phyloP scores from a whole-genome alignment of 306 rosid genomes.

The Gleditsia sinensis region DNA sequence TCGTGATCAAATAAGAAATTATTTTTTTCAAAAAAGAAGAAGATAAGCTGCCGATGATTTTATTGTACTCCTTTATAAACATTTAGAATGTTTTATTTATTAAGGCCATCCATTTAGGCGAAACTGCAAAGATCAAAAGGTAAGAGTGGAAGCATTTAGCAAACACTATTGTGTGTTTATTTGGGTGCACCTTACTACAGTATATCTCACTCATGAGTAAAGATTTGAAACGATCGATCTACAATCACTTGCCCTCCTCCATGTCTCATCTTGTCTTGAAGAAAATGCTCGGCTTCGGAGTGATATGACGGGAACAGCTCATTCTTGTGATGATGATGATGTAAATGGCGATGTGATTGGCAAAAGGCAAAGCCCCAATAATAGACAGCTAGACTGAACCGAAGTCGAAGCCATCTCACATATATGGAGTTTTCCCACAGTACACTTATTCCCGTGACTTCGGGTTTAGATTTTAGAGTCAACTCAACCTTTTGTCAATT shows the following conservation, averaged over 20 bases:
- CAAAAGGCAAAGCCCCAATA: slow-evolving; percentile 41
- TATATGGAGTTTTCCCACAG: neutral
- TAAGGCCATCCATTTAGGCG: too few species aligned
- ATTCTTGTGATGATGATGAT: slow-evolving; percentile 57
- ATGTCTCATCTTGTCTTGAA: neutral
- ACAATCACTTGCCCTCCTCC: too few species aligned
- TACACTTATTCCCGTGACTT: neutral
- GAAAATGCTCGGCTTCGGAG: neutral
- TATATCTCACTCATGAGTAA: too few species aligned
- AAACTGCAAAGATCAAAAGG: too few species aligned
- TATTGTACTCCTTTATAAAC: too few species aligned
- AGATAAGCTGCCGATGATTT: neutral
- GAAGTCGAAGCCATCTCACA: neutral
- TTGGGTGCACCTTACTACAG: too few species aligned
- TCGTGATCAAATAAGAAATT: neutral
- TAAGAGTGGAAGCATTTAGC: too few species aligned
- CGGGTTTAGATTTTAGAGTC: neutral
- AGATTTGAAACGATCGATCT: too few species aligned
- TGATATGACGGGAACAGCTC: slow-evolving; percentile 74
- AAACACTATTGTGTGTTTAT: too few species aligned
- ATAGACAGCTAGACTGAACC: slow-evolving; percentile 43
- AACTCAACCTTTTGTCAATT: neutral
- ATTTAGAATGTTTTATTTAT: too few species aligned
- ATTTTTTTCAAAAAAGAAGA: too few species aligned
- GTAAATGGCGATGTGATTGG: slow-evolving; percentile 56